Conservation (phyloP, 768 basidiomycete genomes). For the Termitomyces sp. region DNA sequence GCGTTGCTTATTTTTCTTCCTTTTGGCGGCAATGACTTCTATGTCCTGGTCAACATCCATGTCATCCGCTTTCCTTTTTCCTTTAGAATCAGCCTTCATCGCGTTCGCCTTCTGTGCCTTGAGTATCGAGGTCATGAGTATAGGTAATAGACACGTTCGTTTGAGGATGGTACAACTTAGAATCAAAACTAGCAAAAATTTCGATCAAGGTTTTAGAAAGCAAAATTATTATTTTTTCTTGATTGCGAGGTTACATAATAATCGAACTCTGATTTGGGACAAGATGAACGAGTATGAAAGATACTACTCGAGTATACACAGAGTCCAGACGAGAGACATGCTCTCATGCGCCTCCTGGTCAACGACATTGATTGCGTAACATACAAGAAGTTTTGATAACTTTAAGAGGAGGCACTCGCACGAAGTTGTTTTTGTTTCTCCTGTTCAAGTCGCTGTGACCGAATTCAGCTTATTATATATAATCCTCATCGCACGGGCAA, state of each 20-base stretch:
- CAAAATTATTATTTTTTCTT: conserved; percentile 5
- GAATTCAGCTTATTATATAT: conserved; percentile 6
- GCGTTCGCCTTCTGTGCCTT: conserved; percentile 62
- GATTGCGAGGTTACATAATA: conserved; percentile 1
- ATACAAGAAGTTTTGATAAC: conserved; percentile 9
- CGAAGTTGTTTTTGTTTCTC: conserved; percentile 84
- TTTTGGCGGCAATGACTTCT: conserved; percentile 36
- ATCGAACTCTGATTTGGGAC: not conserved
- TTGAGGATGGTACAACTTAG: not conserved
- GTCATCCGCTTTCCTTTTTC: conserved; percentile 62
- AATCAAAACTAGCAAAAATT: conserved; percentile 5
- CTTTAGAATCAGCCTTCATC: conserved; percentile 47
- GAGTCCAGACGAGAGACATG: conserved; percentile 11
- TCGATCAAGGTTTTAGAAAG: not conserved
- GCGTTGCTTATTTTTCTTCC: conserved; percentile 90
- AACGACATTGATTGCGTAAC: conserved; percentile 5
- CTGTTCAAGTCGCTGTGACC: conserved; percentile 74
- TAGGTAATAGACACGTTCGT: not conserved
- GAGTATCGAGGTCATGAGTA: conserved; percentile 61
- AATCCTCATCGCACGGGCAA: not conserved
- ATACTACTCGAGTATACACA: conserved; percentile 23
- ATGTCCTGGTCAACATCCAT: conserved; percentile 48
- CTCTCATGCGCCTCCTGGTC: conserved; percentile 12
- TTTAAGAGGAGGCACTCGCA: conserved; percentile 23
- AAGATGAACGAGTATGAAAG: conserved; percentile 6